Base-by-base conservation (phyloP, 345 rosid species). In the Mercurialis annua region DNA sequence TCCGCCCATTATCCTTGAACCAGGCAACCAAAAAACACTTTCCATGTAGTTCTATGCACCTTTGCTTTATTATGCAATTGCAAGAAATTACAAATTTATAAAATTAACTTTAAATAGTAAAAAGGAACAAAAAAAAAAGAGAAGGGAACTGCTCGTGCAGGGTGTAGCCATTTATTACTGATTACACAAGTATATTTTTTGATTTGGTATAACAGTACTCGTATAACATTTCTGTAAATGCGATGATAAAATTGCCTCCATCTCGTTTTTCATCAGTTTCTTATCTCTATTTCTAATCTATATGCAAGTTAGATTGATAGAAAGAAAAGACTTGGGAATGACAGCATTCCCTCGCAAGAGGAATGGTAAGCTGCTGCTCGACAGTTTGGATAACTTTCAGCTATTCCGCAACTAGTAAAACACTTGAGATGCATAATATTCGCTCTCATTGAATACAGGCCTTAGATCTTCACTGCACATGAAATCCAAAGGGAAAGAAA, bases 361-460 rank as follows among this genome's bases (percentile, higher is more conserved):
- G 40, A 40, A 10, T 11, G 12, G 29, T 21, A 53, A 53, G n/a
- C 33, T 47, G 57, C 34, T 36, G 11, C 34, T 23, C 33, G 31
- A 42, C 43, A 21, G 27, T 21, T 50, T 2, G 23, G 59, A 44
- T 20, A 12, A 51, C 51, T 34, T 50, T 51, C 27, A n/a, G 7
- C 51, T 34, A 36, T 14, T 34, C 26, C 8, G 20, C 10, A 14
- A 58, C 64, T 70, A 94, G 71, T 94, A 86, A 66, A 94, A 94
- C 81, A 94, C 98, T 73, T 91, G 97, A 69, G 96, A 84, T 20
- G 99, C 99, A 71, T 94, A 94, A 75, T 84, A 94, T 77, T 91
- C 97, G 66, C 99, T 94, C 84, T 94, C 96, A 31, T 87, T 94
- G 67, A 91, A 94, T 42, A 89, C 87, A 0, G 97, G 99, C 82